Conservation (phyloP, 2,329 filamentous ascomycete genomes). For the Biscogniauxia mediterranea region DNA sequence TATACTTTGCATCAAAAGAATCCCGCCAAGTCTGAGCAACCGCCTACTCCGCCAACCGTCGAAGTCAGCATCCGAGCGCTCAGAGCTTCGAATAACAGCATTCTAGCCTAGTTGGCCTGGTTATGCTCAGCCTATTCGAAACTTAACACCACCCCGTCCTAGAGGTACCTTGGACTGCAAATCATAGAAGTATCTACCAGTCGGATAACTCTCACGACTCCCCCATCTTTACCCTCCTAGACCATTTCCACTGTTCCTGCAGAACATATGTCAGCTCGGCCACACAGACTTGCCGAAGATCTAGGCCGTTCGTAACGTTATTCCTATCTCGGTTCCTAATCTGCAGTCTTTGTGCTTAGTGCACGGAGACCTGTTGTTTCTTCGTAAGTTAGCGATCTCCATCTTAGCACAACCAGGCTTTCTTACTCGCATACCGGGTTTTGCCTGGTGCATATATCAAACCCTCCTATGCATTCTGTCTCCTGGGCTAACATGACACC, state of each 20-base stretch:
- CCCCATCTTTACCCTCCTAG: conserved; percentile 10
- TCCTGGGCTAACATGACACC: conserved; percentile 3
- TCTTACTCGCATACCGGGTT: conserved; percentile 2
- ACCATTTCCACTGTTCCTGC: conserved; percentile 22
- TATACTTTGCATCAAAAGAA: conserved; percentile 14
- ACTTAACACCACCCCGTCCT: conserved; percentile 32
- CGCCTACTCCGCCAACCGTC: conserved; percentile 18
- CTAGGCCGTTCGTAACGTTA: conserved; percentile 24
- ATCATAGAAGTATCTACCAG: conserved; percentile 26
- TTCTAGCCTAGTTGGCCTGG: conserved; percentile 12
- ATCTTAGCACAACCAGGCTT: conserved; percentile 20
- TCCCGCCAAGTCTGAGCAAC: conserved; percentile 9
- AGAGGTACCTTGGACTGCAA: conserved; percentile 33
- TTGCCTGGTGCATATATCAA: conserved; percentile 12
- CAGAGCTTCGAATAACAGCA: conserved; percentile 11
- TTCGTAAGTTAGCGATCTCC: conserved; percentile 27
- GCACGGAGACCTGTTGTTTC: conserved; percentile 22
- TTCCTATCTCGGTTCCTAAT: conserved; percentile 22
- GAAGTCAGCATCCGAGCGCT: conserved; percentile 23
- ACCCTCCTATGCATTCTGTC: not conserved
- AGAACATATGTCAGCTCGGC: conserved; percentile 23
- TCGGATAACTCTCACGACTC: conserved; percentile 7
- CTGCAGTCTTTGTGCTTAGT: conserved; percentile 22
- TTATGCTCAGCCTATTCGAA: conserved; percentile 24
- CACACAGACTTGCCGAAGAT: conserved; percentile 24